Evolutionary conservation across 108 stramenopile genomes (phyloP).

Genomic region (Skeletonema costatum): DNA sequence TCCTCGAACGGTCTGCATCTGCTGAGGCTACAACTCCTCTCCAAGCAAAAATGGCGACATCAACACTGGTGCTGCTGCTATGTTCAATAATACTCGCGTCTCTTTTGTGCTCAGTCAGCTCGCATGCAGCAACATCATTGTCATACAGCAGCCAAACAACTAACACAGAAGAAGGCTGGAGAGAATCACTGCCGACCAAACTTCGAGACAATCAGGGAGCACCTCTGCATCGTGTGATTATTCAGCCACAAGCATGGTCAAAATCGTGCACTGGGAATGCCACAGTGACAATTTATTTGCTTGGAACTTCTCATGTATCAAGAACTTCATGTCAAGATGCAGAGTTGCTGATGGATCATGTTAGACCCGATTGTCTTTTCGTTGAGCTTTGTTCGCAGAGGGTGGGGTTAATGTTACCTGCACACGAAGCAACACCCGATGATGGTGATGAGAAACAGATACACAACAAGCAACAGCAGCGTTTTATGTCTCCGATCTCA

Average conservation of each 20-base stretch:
- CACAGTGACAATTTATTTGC: constrained; percentile 40
- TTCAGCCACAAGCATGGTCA: background rate
- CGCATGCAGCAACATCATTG: background rate
- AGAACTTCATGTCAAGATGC: constrained; percentile 75
- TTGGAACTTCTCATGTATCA: constrained; percentile 87
- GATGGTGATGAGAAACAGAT: constrained; percentile 4
- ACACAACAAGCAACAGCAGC: constrained; percentile 1
- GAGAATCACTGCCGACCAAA: constrained; percentile 13
- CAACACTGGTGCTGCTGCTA: background rate
- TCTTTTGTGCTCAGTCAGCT: background rate
- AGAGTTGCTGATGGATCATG: constrained; percentile 56
- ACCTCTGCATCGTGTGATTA: constrained; percentile 26
- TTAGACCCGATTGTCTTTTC: constrained; percentile 74
- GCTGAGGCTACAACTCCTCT: no score
- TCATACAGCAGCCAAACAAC: background rate
- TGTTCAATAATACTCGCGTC: background rate
- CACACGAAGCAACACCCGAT: constrained; percentile 7
- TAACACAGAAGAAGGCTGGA: constrained; percentile 24
- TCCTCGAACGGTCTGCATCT: no score
- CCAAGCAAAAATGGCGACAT: background rate
- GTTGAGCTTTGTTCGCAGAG: constrained; percentile 84
- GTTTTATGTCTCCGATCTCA: constrained; percentile 22
- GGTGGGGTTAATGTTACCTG: constrained; percentile 54
- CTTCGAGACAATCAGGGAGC: constrained; percentile 28
- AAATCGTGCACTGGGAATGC: constrained; percentile 9